Conservation (phyloP, 2,329 filamentous ascomycete genomes). For the Aspergillus melleus region DNA sequence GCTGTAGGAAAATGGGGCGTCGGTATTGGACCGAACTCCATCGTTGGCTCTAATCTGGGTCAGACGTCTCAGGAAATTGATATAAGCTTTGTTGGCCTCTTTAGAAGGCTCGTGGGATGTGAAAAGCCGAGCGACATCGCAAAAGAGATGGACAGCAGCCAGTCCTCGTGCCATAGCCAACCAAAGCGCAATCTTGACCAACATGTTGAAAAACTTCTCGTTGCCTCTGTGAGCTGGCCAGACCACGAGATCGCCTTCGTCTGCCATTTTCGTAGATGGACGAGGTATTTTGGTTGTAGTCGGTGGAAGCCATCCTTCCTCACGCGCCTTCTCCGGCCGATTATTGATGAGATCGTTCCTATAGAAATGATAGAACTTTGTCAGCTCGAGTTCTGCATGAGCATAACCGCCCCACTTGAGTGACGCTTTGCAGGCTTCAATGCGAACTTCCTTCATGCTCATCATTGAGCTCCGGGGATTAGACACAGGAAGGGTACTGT, state of each 20-base stretch:
- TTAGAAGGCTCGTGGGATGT: conserved; percentile 11
- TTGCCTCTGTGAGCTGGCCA: conserved; percentile 11
- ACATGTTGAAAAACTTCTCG: conserved; percentile 12
- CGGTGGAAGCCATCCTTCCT: conserved; percentile 22
- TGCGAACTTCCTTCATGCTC: conserved; percentile 20
- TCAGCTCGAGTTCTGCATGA: conserved; percentile 20
- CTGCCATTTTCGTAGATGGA: conserved; percentile 8
- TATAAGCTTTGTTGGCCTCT: conserved; percentile 1
- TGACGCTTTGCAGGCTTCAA: conserved; percentile 20
- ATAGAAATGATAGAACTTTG: conserved; percentile 21
- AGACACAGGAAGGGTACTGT: conserved; percentile 10
- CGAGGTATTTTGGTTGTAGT: conserved; percentile 7
- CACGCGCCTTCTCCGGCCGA: conserved; percentile 17
- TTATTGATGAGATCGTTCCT: conserved; percentile 14
- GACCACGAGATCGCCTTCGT: conserved; percentile 12
- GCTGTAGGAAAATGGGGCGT: conserved; percentile 12
- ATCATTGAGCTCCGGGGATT: conserved; percentile 13
- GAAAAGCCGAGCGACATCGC: conserved; percentile 26
- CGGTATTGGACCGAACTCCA: conserved; percentile 6
- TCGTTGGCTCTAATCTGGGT: conserved; percentile 16
- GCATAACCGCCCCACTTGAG: conserved; percentile 19
- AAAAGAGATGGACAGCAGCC: conserved; percentile 30
- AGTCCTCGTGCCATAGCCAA: conserved; percentile 27
- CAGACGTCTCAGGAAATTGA: conserved; percentile 17
- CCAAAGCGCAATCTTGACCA: conserved; percentile 29